phyloP scores from a whole-genome alignment of 345 rosid species.

The Populus alba region DNA sequence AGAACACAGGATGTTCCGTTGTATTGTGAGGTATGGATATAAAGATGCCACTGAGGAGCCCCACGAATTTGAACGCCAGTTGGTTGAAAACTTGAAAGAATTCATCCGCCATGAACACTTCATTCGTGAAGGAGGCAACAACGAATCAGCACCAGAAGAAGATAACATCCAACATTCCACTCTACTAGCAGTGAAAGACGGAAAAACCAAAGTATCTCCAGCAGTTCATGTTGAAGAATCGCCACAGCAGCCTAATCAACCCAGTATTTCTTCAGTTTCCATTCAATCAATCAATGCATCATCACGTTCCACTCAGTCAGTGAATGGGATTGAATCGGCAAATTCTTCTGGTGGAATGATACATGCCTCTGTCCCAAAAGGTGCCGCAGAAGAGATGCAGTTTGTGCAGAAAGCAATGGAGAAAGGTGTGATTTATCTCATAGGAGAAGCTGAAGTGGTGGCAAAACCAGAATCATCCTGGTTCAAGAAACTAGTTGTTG shows the following conservation, averaged over 20 bases:
- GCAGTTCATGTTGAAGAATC: conserved; percentile 37
- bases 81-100: conserved; percentile 47
- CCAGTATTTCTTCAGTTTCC: background rate
- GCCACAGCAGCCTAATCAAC: conserved; percentile 17
- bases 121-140: conserved; percentile 24
- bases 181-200: conserved; percentile 17
- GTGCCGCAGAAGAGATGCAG: conserved; percentile 48
- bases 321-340: conserved; percentile 3
- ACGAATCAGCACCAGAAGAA: background rate
- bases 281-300: conserved; percentile 22
- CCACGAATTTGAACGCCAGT: conserved; percentile 47
- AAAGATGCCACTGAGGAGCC: conserved; percentile 42
- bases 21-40: conserved; percentile 72
- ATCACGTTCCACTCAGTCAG: conserved; percentile 36
- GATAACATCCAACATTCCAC: conserved; percentile 12
- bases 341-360: conserved; percentile 28
- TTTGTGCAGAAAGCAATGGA: conserved; percentile 59
- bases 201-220: conserved; percentile 12
- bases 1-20: conserved; percentile 59
- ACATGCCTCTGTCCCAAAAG: conserved; percentile 1
- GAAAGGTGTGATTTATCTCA: conserved; percentile 56
- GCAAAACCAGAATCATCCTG: conserved; percentile 47
- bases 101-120: conserved; percentile 49
- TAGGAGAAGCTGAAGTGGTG: conserved; percentile 65
- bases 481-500: conserved; percentile 61